Percentiles rank a stretch among this genome's conserved stretches.
These are phyloP conservation scores for Ramaria sp. DNA, from an alignment of 768 basidiomycete species.

Conservation along the genomic window DNA sequence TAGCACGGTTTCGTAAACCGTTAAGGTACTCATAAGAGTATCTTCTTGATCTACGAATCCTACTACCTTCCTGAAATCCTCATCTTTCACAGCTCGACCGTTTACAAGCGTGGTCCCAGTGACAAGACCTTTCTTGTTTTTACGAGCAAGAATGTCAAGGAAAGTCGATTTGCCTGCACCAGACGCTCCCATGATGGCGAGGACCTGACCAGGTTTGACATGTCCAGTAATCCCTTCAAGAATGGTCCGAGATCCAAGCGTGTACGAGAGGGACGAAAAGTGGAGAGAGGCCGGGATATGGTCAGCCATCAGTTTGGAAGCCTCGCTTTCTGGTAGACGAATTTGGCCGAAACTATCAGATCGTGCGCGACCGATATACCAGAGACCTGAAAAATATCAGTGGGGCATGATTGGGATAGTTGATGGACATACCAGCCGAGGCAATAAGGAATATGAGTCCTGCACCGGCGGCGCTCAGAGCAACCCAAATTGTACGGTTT, in stretches of 20 bases:
- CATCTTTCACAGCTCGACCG: constrained; percentile 63
- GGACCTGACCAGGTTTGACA: constrained; percentile 80
- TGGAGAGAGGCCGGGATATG: constrained; percentile 93
- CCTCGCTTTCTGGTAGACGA: constrained; percentile 71
- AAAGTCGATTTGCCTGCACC: constrained; percentile 96
- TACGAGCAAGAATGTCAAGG: constrained; percentile 90
- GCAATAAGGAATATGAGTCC: constrained; percentile 63
- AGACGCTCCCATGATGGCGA: constrained; percentile 95
- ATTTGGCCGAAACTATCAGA: constrained; percentile 57
- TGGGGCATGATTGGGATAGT: neutral
- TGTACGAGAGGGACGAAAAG: constrained; percentile 78
- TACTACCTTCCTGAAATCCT: constrained; percentile 73
- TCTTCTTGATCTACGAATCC: constrained; percentile 99
- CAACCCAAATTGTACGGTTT: constrained; percentile 73
- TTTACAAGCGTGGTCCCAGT: constrained; percentile 75
- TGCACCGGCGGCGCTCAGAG: constrained; percentile 72
- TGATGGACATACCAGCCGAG: constrained; percentile 38
- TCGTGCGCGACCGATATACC: constrained; percentile 80
- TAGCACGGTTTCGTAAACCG: constrained; percentile 94
- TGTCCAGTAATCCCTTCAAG: constrained; percentile 75
- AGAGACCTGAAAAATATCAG: constrained; percentile 44
- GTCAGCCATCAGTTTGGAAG: constrained; percentile 80
- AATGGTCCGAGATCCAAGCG: constrained; percentile 53
- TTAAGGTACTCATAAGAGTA: constrained; percentile 92
- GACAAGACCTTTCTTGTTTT: constrained; percentile 73